Evolutionary conservation across 352 stramenopile genomes (phyloP), one percentile per base, ranked within the genome.

Genomic region (Phytopythium boreale): DNA sequence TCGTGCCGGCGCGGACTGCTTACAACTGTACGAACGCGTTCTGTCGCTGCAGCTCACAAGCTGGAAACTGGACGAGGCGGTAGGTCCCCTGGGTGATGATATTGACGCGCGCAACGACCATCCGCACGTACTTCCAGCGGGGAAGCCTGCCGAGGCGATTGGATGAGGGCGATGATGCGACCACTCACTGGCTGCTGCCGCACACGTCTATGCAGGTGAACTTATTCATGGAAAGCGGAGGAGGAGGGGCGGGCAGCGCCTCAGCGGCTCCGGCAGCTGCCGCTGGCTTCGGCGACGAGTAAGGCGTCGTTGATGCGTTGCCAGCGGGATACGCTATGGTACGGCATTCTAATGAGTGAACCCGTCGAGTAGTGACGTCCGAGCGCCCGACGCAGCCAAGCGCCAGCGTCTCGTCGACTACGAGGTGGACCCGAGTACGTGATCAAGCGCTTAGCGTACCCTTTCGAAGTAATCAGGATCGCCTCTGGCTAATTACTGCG

Each of bases 191-290:
- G 34, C 26, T 41, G 22, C 1, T 29, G 47, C 6, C n/a, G 22
- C 51, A 12, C 12, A 10, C 22, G 9, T 34, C 10, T 4, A 22
- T 14, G 6, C 57, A 89, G 81, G 78, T 94, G 19, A 93, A 92
- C 64, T 56, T 95, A 44, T 95, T 84, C 66, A 93, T 95, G 87
- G 87, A 95, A 57, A 95, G 81, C 61, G 87, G 80, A 1, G 73
- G 76, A n/a, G 55, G 34, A 10, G 67, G 66, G 37, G 72, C 72
- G 60, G 72, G 72, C 24, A 57, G 57, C 27, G 72, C 62, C 49
- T 71, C 68, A 34, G 77, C 80, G n/a, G 72, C 75, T 11, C 62
- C 66, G 26, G 77, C 69, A 0, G 51, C 51, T 15, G 70, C 67
- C 9, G 61, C 64, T 47, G 63, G 66, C 34, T 81, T 75, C 52